A percentile compares a stretch with the other conserved stretches of the same genome.
phyloP scores from a whole-genome alignment of 2,329 filamentous ascomycete genomes.

The Neoscytalidium dimidiatum region DNA sequence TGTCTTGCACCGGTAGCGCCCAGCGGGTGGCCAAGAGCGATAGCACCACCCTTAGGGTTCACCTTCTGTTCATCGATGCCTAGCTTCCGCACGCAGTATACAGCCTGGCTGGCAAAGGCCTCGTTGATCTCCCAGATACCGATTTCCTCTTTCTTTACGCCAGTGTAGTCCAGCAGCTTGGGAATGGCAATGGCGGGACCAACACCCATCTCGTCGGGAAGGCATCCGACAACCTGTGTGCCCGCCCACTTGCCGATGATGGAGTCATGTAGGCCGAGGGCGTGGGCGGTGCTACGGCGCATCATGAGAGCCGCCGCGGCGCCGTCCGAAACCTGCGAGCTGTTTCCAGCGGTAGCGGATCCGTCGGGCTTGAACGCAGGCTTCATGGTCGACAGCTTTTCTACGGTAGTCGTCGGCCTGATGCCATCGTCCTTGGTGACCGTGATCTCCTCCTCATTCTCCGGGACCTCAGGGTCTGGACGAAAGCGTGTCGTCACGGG shows the following conservation, averaged over 20 bases:
- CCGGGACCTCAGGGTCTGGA: constrained; percentile 60
- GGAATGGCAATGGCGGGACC: constrained; percentile 87
- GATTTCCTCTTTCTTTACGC: constrained; percentile 68
- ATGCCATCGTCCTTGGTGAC: constrained; percentile 84
- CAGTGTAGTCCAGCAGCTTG: constrained; percentile 70
- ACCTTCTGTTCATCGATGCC: constrained; percentile 71
- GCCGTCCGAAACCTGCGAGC: constrained; percentile 82
- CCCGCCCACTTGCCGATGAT: constrained; percentile 85
- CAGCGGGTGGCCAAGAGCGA: constrained; percentile 89
- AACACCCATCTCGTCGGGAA: constrained; percentile 91
- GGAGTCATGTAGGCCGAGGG: constrained; percentile 64
- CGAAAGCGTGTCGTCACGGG: constrained; percentile 71
- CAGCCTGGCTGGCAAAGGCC: constrained; percentile 65
- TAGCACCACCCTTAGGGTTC: constrained; percentile 91
- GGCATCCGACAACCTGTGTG: constrained; percentile 73
- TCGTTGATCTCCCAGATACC: constrained; percentile 94
- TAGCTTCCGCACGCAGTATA: constrained; percentile 71
- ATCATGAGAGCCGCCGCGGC: constrained; percentile 83
- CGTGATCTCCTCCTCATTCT: constrained; percentile 59
- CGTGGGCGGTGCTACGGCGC: constrained; percentile 75
- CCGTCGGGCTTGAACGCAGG: constrained; percentile 79
- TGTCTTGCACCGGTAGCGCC: constrained; percentile 86
- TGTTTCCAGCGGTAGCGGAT: constrained; percentile 81
- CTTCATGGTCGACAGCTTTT: constrained; percentile 77
- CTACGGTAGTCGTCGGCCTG: constrained; percentile 64